A percentile compares a stretch with the other conserved stretches of the same genome.
These are phyloP conservation scores for Hemileccinum rubropunctum DNA, from an alignment of 768 basidiomycete species.

Conservation along the genomic window DNA sequence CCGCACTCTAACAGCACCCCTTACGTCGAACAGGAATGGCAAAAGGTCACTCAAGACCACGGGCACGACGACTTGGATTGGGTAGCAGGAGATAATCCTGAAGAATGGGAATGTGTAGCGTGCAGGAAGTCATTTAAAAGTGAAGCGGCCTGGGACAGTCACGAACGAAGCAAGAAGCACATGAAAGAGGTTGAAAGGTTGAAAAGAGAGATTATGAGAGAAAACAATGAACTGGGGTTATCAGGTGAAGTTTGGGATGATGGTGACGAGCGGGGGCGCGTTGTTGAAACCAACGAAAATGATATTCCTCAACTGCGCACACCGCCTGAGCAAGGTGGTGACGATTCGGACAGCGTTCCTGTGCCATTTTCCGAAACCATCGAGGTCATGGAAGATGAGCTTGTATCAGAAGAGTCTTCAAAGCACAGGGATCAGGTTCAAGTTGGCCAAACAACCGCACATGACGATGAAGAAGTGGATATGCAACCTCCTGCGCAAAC, in stretches of 20 bases:
- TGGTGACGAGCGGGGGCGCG: constrained; percentile 19
- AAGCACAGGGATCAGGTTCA: constrained; percentile 4
- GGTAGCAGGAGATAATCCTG: constrained; percentile 69
- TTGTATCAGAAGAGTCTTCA: constrained; percentile 3
- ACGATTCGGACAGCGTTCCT: background rate
- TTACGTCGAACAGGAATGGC: constrained; percentile 91
- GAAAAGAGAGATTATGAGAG: constrained; percentile 70
- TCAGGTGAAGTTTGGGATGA: constrained; percentile 38
- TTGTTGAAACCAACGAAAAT: constrained; percentile 9
- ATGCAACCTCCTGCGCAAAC: constrained; percentile 1
- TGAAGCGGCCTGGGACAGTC: constrained; percentile 94
- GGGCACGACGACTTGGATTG: constrained; percentile 61
- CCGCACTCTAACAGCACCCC: constrained; percentile 26
- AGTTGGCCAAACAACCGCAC: constrained; percentile 1
- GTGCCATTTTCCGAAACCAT: background rate
- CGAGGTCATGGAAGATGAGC: constrained; percentile 7
- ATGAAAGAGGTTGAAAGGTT: constrained; percentile 81
- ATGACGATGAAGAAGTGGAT: background rate
- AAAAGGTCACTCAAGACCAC: constrained; percentile 49
- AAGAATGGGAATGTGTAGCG: constrained; percentile 95
- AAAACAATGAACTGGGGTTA: constrained; percentile 61
- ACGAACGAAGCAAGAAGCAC: constrained; percentile 95
- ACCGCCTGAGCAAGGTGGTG: constrained; percentile 6
- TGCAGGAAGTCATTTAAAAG: constrained; percentile 87
- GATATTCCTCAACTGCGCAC: constrained; percentile 10